phyloP scores from a whole-genome alignment of 2,329 filamentous ascomycete genomes.

The Dothistroma pini region DNA sequence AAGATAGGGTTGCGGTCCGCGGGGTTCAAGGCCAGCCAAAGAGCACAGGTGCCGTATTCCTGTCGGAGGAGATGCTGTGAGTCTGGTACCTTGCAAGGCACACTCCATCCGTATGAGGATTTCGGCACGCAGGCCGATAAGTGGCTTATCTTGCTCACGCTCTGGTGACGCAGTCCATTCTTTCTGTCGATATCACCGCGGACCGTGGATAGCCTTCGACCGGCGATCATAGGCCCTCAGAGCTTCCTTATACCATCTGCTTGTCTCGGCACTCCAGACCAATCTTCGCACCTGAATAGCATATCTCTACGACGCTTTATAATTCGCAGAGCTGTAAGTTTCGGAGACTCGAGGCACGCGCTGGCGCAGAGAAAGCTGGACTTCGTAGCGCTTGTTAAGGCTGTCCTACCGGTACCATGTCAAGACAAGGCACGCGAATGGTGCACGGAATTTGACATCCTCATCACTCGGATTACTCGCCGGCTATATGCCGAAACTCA shows the following conservation, averaged over 20 bases:
- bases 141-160: neutral
- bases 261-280: slow-evolving; percentile 1
- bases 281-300: neutral
- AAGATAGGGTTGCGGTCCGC: slow-evolving; percentile 11
- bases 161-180: slow-evolving; percentile 6
- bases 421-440: neutral
- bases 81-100: neutral
- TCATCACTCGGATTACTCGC: neutral
- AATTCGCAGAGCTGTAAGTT: too few relatives aligned
- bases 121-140: neutral
- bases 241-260: slow-evolving; percentile 2
- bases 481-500: neutral
- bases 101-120: neutral
- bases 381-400: neutral
- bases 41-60: neutral
- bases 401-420: neutral
- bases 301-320: neutral
- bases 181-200: neutral
- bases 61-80: neutral
- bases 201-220: neutral
- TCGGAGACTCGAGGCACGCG: neutral
- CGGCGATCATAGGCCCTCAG: neutral
- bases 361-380: neutral
- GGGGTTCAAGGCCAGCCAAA: neutral
- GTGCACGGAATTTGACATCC: neutral